These are phyloP conservation scores for Alectoria sarmentosa DNA, from an alignment of 495 filamentous ascomycete species.

Conservation along the genomic window DNA sequence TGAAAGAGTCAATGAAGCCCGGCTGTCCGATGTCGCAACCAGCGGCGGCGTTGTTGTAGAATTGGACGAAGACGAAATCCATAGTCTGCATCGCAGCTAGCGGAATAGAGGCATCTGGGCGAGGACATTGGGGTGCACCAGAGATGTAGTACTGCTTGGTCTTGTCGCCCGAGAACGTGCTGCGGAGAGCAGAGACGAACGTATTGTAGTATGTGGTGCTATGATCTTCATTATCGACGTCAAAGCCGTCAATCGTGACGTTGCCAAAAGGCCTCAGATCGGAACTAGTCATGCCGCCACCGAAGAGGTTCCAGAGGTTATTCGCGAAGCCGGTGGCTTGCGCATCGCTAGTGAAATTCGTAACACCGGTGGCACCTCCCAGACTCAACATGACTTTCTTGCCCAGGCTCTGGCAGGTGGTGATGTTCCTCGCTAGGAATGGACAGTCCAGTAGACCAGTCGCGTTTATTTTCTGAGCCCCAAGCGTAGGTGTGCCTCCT, in stretches of 20 bases:
- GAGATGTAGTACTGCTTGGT: constrained; percentile 49
- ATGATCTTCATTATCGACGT: constrained; percentile 40
- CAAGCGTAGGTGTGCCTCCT: constrained; percentile 20
- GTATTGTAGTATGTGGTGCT: constrained; percentile 35
- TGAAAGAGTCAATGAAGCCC: constrained; percentile 32
- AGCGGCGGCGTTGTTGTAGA: constrained; percentile 36
- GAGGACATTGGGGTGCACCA: constrained; percentile 49
- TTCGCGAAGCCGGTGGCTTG: constrained; percentile 42
- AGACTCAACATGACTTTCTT: constrained; percentile 45
- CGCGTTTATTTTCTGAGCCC: constrained; percentile 14
- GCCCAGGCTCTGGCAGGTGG: constrained; percentile 43
- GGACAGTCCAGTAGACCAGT: constrained; percentile 38
- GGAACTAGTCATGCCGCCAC: constrained; percentile 32
- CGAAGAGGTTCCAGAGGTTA: constrained; percentile 50
- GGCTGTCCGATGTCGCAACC: constrained; percentile 25
- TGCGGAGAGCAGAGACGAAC: constrained; percentile 41
- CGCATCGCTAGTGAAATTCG: constrained; percentile 34
- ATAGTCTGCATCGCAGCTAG: constrained; percentile 28
- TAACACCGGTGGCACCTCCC: constrained; percentile 34
- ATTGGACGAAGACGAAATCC: constrained; percentile 40
- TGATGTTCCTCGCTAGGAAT: constrained; percentile 39
- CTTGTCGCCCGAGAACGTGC: constrained; percentile 35
- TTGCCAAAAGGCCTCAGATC: constrained; percentile 45
- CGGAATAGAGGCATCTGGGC: constrained; percentile 49
- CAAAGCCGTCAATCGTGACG: constrained; percentile 52